phyloP scores from a whole-genome alignment of 495 filamentous ascomycete genomes.

The Annulohypoxylon moriforme region DNA sequence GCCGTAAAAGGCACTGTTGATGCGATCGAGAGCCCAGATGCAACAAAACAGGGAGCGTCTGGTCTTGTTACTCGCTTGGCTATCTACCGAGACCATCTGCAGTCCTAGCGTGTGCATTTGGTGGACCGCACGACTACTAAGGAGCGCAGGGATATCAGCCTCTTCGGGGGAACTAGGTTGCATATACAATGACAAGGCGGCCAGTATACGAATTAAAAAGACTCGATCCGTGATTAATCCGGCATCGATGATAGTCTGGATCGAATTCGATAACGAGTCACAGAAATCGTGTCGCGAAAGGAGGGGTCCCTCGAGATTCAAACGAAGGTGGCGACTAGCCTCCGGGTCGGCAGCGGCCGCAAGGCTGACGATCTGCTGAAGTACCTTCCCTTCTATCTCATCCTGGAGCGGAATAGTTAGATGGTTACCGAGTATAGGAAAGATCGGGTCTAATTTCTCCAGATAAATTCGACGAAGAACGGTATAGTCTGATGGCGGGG shows the following conservation, averaged over 20 bases:
- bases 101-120: constrained; percentile 74
- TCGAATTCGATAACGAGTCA: constrained; percentile 48
- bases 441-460: constrained; percentile 60
- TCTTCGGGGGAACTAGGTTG: constrained; percentile 49
- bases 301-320: constrained; percentile 39
- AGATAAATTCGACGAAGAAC: constrained; percentile 56
- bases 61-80: constrained; percentile 40
- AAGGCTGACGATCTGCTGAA: constrained; percentile 60
- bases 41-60: constrained; percentile 69
- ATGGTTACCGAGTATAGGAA: constrained; percentile 58
- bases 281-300: constrained; percentile 54
- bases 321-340: constrained; percentile 48
- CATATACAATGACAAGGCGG: constrained; percentile 50
- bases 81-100: constrained; percentile 61
- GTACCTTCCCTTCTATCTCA: constrained; percentile 49
- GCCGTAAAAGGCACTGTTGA: constrained; percentile 71
- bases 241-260: constrained; percentile 49
- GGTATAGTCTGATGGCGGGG: constrained; percentile 49
- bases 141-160: constrained; percentile 46
- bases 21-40: constrained; percentile 74
- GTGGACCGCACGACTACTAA: constrained; percentile 58
- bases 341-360: constrained; percentile 62
- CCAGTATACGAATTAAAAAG: constrained; percentile 47
- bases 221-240: constrained; percentile 48
- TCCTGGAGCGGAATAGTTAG: constrained; percentile 18